Percentiles rank a stretch among this genome's conserved stretches.
These are phyloP conservation scores for Nectriaceae sp. DNA, from an alignment of 2,329 filamentous ascomycete genomes.

Conservation along the genomic window DNA sequence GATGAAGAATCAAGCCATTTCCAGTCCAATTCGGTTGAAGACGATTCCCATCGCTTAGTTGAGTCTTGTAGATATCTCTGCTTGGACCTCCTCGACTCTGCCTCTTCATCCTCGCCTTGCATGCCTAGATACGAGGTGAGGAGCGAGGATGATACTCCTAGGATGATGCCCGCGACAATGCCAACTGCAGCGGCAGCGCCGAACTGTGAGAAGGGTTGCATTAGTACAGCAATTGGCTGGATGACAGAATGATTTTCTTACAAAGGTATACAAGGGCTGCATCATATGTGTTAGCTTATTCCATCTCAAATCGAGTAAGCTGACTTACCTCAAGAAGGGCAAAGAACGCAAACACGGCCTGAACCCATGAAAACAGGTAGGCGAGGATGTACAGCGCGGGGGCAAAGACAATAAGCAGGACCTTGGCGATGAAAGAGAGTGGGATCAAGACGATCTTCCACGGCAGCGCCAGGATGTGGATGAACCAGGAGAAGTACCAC, in stretches of 20 bases:
- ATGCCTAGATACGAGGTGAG: constrained; percentile 55
- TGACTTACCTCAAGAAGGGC: constrained; percentile 38
- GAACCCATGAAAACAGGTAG: constrained; percentile 25
- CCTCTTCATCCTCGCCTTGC: constrained; percentile 28
- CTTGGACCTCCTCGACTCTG: constrained; percentile 12
- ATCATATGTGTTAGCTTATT: constrained; percentile 5
- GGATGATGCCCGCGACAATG: constrained; percentile 58
- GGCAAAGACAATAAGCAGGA: constrained; percentile 37
- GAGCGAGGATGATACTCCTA: constrained; percentile 58
- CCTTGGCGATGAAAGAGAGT: constrained; percentile 25
- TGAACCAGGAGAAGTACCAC: constrained; percentile 23
- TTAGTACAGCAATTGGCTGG: constrained; percentile 15
- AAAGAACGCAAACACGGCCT: constrained; percentile 30
- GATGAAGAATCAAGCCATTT: constrained; percentile 38
- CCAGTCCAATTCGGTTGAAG: constrained; percentile 40
- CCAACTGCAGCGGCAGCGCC: constrained; percentile 69
- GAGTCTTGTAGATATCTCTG: constrained; percentile 14
- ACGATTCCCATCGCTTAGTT: constrained; percentile 15
- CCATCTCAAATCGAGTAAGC: neutral
- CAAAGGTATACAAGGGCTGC: constrained; percentile 47
- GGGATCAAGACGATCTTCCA: constrained; percentile 34
- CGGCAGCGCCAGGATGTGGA: constrained; percentile 30
- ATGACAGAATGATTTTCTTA: constrained; percentile 25
- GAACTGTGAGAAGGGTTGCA: constrained; percentile 40
- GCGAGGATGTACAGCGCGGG: constrained; percentile 38